Evolutionary conservation across 257 asterid species (phyloP).

Genomic region (Rubia yunnanensis): DNA sequence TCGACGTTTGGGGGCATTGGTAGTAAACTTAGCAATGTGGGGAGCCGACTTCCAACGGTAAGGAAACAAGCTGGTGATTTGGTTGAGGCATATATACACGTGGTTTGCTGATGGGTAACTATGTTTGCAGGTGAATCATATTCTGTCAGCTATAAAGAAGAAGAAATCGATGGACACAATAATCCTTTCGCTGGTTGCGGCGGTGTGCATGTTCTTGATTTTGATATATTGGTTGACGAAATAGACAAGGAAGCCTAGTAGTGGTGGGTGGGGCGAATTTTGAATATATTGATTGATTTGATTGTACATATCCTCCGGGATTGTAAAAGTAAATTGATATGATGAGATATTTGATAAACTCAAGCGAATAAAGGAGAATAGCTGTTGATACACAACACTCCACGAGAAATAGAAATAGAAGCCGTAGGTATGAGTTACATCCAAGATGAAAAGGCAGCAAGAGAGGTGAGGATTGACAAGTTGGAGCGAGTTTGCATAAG

Average conservation of each 20-base stretch:
- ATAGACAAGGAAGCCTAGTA: conserved; percentile 27
- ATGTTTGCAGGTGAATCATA: conserved; percentile 59
- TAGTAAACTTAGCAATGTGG: conserved; percentile 79
- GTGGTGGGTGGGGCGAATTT: too few relatives aligned
- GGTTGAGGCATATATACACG: background rate
- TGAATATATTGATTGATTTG: conserved; percentile 12
- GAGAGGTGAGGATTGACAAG: conserved; percentile 52
- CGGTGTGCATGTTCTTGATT: conserved; percentile 77
- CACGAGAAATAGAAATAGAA: background rate
- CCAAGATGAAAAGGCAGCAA: too few relatives aligned
- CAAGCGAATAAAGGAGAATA: too few relatives aligned
- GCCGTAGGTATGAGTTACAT: background rate
- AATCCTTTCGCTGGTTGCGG: conserved; percentile 81
- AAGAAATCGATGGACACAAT: conserved; percentile 87
- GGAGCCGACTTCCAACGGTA: conserved; percentile 97
- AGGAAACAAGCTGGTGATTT: conserved; percentile 13
- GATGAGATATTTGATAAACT: too few relatives aligned
- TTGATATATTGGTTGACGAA: conserved; percentile 88
- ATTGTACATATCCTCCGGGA: conserved; percentile 3
- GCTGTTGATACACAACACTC: too few relatives aligned
- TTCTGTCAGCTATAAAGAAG: conserved; percentile 78
- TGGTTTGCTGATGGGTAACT: background rate
- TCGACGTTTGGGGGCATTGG: conserved; percentile 89
- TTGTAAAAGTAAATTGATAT: too few relatives aligned
- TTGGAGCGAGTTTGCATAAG: conserved; percentile 53